Conservation (phyloP, 2,329 filamentous ascomycete species). For the Colletotrichum ledebouriae region DNA sequence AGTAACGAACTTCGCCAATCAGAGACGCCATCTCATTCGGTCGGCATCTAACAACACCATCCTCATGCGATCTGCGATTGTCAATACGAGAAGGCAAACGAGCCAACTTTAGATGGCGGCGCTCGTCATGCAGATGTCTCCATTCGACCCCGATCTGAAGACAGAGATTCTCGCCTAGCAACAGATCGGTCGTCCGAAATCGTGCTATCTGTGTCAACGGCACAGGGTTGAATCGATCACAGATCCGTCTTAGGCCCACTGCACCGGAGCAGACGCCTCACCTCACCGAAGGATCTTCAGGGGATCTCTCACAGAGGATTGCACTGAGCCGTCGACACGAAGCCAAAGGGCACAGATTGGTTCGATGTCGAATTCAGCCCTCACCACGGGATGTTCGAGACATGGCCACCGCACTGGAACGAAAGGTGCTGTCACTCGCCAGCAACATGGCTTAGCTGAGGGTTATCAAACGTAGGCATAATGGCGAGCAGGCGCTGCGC, state of each 20-base stretch:
- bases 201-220: neutral
- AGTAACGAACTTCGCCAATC: neutral
- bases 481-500: constrained; percentile 5
- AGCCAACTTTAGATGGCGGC: neutral
- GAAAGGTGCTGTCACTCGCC: neutral
- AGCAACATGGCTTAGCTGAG: neutral
- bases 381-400: neutral
- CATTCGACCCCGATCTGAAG: neutral
- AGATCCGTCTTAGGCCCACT: constrained; percentile 10
- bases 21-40: neutral
- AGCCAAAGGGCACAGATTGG: neutral
- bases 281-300: neutral
- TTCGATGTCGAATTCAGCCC: neutral
- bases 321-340: neutral
- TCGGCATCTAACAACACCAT: too few relatives aligned
- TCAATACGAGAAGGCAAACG: constrained; percentile 2
- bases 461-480: neutral
- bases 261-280: neutral
- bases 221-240: neutral
- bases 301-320: too few relatives aligned
- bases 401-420: constrained; percentile 4
- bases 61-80: neutral
- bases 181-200: neutral
- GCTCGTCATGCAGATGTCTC: neutral
- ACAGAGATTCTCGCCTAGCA: constrained; percentile 5